These are phyloP conservation scores for Phylloporus rhodoxanthus DNA, from an alignment of 768 basidiomycete species.

Conservation along the genomic window DNA sequence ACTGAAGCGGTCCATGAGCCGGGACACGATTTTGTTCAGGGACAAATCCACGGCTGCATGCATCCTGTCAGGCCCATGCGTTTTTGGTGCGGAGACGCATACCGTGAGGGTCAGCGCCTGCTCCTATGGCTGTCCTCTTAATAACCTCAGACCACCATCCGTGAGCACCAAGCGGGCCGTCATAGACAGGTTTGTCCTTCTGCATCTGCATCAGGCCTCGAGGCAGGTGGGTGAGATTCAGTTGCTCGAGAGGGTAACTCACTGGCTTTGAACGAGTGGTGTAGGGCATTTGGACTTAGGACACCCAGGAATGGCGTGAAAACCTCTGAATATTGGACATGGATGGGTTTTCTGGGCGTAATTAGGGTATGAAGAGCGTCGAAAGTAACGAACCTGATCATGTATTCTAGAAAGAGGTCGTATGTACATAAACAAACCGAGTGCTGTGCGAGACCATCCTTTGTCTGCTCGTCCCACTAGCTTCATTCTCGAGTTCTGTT, in stretches of 20 bases:
- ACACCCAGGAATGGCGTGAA: conserved; percentile 65
- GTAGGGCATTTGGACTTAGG: conserved; percentile 48
- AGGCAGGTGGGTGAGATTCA: conserved; percentile 4
- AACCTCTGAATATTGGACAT: conserved; percentile 53
- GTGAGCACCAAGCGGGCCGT: conserved; percentile 38
- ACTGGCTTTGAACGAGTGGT: conserved; percentile 59
- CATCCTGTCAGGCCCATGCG: conserved; percentile 15
- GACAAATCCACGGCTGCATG: conserved; percentile 48
- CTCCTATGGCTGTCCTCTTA: conserved; percentile 63
- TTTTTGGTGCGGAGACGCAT: conserved; percentile 20
- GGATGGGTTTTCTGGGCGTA: conserved; percentile 59
- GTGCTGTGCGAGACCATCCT: conserved; percentile 9
- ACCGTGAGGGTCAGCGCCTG: conserved; percentile 61
- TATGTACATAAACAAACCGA: conserved; percentile 16
- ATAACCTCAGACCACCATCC: conserved; percentile 81
- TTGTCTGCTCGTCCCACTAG: conserved; percentile 7
- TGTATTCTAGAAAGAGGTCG: conserved; percentile 6
- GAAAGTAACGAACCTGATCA: conserved; percentile 67
- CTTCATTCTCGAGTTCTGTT: conserved; percentile 1
- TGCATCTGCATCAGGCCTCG: conserved; percentile 49
- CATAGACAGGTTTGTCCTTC: conserved; percentile 53
- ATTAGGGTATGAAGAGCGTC: conserved; percentile 76
- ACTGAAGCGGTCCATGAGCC: conserved; percentile 63
- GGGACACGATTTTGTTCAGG: conserved; percentile 51
- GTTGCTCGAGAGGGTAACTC: neutral